These are phyloP conservation scores for Pogostemon cablin DNA, from an alignment of 257 asterid genomes.

Conservation along the genomic window DNA sequence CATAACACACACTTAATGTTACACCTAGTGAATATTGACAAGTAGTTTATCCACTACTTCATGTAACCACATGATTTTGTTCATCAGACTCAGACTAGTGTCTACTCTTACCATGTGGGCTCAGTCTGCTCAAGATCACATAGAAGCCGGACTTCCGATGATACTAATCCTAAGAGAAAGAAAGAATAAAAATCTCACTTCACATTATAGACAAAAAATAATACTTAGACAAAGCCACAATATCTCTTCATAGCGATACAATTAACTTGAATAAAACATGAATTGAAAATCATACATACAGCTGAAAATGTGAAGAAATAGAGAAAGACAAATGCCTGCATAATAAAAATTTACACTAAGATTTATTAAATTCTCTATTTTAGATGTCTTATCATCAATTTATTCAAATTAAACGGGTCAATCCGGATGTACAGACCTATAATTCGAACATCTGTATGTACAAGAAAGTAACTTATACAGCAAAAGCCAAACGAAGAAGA, in stretches of 20 bases:
- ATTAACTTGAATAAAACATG: background rate
- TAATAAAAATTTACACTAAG: too few species aligned
- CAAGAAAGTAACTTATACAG: background rate
- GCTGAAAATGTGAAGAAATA: too few species aligned
- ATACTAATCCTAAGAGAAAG: slow-evolving; percentile 61
- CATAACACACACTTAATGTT: too few species aligned
- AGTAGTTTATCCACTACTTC: background rate
- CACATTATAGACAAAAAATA: background rate
- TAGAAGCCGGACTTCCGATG: slow-evolving; percentile 83
- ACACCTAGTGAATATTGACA: too few species aligned
- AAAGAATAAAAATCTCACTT: slow-evolving; percentile 16
- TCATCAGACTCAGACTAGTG: background rate
- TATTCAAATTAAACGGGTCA: too few species aligned
- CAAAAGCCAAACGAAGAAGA: background rate
- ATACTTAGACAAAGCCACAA: background rate
- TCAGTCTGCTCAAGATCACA: slow-evolving; percentile 96
- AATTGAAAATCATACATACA: too few species aligned
- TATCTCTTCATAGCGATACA: background rate
- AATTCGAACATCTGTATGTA: too few species aligned
- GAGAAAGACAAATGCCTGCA: too few species aligned
- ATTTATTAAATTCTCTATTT: too few species aligned
- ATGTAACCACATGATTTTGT: background rate
- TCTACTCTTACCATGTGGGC: slow-evolving; percentile 78
- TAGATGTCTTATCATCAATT: too few species aligned
- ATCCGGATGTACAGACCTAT: too few species aligned